Evolutionary conservation across 2,329 filamentous ascomycete species (phyloP).

Genomic region (Xylaria sp.): DNA sequence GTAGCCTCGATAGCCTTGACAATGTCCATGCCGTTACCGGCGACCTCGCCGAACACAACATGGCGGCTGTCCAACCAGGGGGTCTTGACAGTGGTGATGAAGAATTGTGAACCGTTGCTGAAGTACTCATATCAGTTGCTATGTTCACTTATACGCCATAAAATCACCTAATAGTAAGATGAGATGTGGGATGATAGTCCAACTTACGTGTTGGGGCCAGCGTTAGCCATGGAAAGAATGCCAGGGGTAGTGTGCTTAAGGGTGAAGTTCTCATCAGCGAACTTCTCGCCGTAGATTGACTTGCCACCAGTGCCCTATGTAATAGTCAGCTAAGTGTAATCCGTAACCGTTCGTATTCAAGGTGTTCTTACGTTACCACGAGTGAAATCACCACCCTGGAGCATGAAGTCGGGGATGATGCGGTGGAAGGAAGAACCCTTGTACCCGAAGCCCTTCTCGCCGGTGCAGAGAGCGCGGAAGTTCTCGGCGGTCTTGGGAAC

Average conservation of each 20-base stretch:
- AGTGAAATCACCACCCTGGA: conserved; percentile 96
- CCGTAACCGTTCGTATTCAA: background rate
- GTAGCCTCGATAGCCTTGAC: conserved; percentile 71
- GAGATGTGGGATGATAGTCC: background rate
- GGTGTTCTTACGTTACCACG: conserved; percentile 78
- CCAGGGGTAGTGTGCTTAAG: conserved; percentile 77
- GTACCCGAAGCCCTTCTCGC: conserved; percentile 85
- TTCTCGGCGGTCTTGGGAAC: conserved; percentile 90
- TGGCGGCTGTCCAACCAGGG: conserved; percentile 86
- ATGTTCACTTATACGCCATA: background rate
- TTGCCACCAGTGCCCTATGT: conserved; percentile 85
- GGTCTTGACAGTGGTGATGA: conserved; percentile 92
- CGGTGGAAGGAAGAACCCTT: conserved; percentile 87
- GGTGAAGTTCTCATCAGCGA: conserved; percentile 91
- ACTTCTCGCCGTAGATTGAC: conserved; percentile 96
- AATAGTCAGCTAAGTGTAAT: conserved; percentile 18
- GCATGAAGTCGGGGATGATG: conserved; percentile 93
- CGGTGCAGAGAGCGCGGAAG: conserved; percentile 86
- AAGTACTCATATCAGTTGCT: conserved; percentile 42
- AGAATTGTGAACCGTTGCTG: conserved; percentile 98
- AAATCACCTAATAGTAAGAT: background rate
- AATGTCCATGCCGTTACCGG: conserved; percentile 59
- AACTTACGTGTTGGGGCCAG: conserved; percentile 87
- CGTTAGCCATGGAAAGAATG: conserved; percentile 95
- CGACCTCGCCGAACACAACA: conserved; percentile 85